A percentile compares a stretch with the other conserved stretches of the same genome.
Conservation (phyloP, 2,329 filamentous ascomycete genomes). For the Mycocentrospora acerina region DNA sequence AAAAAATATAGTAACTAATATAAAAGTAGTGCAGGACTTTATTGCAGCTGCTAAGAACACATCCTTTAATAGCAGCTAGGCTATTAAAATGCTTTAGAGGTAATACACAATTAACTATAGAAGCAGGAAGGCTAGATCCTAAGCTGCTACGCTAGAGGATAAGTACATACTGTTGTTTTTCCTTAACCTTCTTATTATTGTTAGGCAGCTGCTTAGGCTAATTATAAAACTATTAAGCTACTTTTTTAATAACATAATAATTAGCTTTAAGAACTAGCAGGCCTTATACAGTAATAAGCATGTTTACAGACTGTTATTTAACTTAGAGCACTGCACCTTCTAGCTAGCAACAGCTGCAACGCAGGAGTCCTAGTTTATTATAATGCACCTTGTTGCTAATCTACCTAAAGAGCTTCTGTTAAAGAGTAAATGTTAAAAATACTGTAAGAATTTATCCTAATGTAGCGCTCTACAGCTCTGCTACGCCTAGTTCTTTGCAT, state of each 20-base stretch:
- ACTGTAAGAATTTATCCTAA: background rate
- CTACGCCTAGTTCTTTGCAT: conserved; percentile 3
- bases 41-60: background rate
- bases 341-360: conserved; percentile 2
- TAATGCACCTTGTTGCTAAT: conserved; percentile 2
- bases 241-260: conserved; percentile 3
- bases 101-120: conserved; percentile 4
- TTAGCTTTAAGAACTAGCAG: conserved; percentile 3
- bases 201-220: background rate
- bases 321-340: conserved; percentile 2
- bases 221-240: conserved; percentile 2
- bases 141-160: background rate
- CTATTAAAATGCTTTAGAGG: conserved; percentile 1
- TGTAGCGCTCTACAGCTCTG: conserved; percentile 1
- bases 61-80: conserved; percentile 1
- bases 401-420: conserved; percentile 1
- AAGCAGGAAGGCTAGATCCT: conserved; percentile 1
- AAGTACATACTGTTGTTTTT: conserved; percentile 3
- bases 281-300: conserved; percentile 1
- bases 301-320: background rate
- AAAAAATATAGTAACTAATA: no score
- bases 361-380: conserved; percentile 1
- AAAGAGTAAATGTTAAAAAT: conserved; percentile 2
- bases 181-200: conserved; percentile 5
- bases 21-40: conserved; percentile 3